Percentiles rank a stretch among this genome's conserved stretches.
Evolutionary conservation across 2,329 filamentous ascomycete species (phyloP).

Genomic region (Fusarium sp.): DNA sequence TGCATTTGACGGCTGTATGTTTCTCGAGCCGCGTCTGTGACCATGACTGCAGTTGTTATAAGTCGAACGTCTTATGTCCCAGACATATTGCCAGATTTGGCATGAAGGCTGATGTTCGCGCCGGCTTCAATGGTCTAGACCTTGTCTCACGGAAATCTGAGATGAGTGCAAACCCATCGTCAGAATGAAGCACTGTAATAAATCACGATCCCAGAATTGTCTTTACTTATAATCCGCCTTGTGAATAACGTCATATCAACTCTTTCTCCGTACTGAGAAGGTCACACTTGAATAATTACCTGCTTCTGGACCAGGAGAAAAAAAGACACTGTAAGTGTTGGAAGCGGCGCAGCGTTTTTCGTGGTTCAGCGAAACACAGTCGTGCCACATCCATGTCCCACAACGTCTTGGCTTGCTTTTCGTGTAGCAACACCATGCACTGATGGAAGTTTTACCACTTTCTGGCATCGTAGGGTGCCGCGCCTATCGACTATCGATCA

Average conservation of each 20-base stretch:
- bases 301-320: neutral
- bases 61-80: slow-evolving; percentile 29
- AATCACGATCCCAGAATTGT: slow-evolving; percentile 1
- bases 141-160: slow-evolving; percentile 7
- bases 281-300: neutral
- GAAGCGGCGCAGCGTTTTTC: slow-evolving; percentile 21
- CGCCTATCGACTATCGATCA: slow-evolving; percentile 4
- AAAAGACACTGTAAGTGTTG: slow-evolving; percentile 17
- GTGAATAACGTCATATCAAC: neutral
- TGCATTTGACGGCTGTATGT: slow-evolving; percentile 23
- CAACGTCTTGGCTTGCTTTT: slow-evolving; percentile 35
- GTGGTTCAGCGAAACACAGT: slow-evolving; percentile 33
- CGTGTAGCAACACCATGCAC: slow-evolving; percentile 40
- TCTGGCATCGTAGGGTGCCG: slow-evolving; percentile 30
- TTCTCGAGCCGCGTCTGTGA: slow-evolving; percentile 33
- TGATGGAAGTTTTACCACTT: slow-evolving; percentile 24
- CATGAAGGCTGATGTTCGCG: slow-evolving; percentile 39
- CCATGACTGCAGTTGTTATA: slow-evolving; percentile 42
- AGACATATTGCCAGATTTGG: slow-evolving; percentile 40
- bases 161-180: slow-evolving; percentile 6
- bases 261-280: neutral
- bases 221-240: neutral
- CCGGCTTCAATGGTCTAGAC: slow-evolving; percentile 44
- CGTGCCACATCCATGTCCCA: slow-evolving; percentile 39
- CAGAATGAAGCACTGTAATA: slow-evolving; percentile 26